These are phyloP conservation scores for Penicillium frequentans DNA, from an alignment of 2,329 filamentous ascomycete species.

Conservation along the genomic window DNA sequence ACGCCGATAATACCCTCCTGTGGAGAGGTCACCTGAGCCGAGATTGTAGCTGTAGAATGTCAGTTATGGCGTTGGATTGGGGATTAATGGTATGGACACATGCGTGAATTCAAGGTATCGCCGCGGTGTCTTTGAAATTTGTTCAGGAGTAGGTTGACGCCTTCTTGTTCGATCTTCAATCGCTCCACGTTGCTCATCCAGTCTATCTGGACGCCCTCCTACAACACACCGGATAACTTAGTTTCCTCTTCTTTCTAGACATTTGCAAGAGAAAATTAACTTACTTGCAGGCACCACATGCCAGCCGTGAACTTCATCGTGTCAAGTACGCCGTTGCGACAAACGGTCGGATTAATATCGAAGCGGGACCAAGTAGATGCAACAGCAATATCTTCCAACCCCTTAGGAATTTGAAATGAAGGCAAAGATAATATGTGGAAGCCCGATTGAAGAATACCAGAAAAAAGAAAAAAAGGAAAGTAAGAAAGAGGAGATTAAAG, in stretches of 20 bases:
- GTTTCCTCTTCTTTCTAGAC: not conserved
- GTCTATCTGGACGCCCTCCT: conserved; percentile 40
- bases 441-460: not conserved
- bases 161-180: conserved; percentile 28
- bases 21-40: conserved; percentile 36
- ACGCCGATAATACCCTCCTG: conserved; percentile 41
- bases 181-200: conserved; percentile 46
- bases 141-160: conserved; percentile 38
- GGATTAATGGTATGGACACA: not conserved
- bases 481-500: not conserved
- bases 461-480: not conserved
- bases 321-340: not conserved
- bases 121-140: conserved; percentile 39
- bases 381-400: not conserved
- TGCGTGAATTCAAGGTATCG: conserved; percentile 42
- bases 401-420: not conserved
- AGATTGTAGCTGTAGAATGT: conserved; percentile 31
- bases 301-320: conserved; percentile 46
- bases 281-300: conserved; percentile 40
- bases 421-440: no score
- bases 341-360: not conserved
- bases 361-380: not conserved
- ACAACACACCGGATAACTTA: not conserved
- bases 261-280: not conserved
- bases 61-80: not conserved